Base-by-base conservation (phyloP, 1,284 basidiomycete genomes). In the Pulveroboletus ridleyi region DNA sequence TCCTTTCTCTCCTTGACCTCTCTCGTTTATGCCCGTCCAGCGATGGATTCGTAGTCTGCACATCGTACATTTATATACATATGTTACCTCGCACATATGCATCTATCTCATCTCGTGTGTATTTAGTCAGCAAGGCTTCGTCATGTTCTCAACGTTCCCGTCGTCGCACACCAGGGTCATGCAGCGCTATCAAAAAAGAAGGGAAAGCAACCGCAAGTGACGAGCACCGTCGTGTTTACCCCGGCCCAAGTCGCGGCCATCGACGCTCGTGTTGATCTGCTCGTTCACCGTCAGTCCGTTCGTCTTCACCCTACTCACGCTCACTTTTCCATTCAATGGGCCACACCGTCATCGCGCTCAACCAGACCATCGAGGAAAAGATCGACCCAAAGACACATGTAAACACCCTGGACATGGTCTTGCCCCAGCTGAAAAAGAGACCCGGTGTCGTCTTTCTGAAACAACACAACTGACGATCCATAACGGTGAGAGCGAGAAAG, bases 341-440 rank as follows among this genome's bases (percentile, higher is more conserved):
- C 85, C 94, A 94, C 76, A 85, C 88, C 29, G 86, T 92, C 22
- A 76, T 94, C 57, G 90, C 88, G 2, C 82, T 94, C 66, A 89
- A 87, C 69, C 91, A 94, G 70, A 86, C 84, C 1, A 81, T 89
- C 15, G 78, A 86, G 63, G 86, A 87, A 62, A 89, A 86, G 67
- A 81, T 93, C n/a, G 90, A 92, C 68, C 80, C 85, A 8, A 91
- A 89, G 74, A 82, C 80, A 1, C 88, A 90, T 70, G 77, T 86
- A 47, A 92, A 94, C 73, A 77, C 80, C 14, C 78, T 92, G 25
- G 81, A 88, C 61, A 73, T 74, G 8, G 74, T 94, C 4, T 71
- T 91, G 7, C 69, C 77, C 23, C 83, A 83, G 64, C 76, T 92
- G 29, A 84, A 83, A 67, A 78, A 80, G 41, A 81, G 90, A 57